phyloP scores from a whole-genome alignment of 1,139 yeast genomes.

The Zhuliangozyma parablackwelliae region DNA sequence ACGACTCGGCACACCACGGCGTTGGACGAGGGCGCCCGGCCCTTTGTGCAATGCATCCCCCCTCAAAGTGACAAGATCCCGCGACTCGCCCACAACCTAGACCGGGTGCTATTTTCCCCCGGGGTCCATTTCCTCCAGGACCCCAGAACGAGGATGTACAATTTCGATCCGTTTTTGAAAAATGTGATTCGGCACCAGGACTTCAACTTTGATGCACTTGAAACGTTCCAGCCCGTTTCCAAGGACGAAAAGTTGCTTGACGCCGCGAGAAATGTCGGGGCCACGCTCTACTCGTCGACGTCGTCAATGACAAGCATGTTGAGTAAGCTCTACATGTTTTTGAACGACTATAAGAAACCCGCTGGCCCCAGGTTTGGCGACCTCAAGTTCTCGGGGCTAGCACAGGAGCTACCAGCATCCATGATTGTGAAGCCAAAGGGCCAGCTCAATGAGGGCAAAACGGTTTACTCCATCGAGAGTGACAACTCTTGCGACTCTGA shows the following conservation, averaged over 20 bases:
- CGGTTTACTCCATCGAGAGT: constrained; percentile 60
- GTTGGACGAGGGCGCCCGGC: too few species aligned
- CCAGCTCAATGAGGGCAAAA: constrained; percentile 18
- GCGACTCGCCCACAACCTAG: constrained; percentile 56
- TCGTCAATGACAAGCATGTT: constrained; percentile 80
- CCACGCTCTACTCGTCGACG: constrained; percentile 70
- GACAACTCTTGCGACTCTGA: constrained; percentile 70
- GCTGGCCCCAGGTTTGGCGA: constrained; percentile 25
- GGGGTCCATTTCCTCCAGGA: constrained; percentile 80
- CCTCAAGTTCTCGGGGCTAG: constrained; percentile 32
- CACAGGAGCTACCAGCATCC: constrained; percentile 31
- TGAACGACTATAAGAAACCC: constrained; percentile 43
- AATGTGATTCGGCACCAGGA: constrained; percentile 63
- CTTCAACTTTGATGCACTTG: constrained; percentile 58
- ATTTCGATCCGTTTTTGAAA: constrained; percentile 61
- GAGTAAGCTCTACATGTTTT: constrained; percentile 70
- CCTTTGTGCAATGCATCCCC: constrained; percentile 16
- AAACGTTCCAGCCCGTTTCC: constrained; percentile 62
- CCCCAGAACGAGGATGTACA: constrained; percentile 67
- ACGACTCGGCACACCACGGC: too few species aligned
- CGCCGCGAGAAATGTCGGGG: constrained; percentile 40
- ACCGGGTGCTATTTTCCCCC: constrained; percentile 71
- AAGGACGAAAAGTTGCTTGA: constrained; percentile 51
- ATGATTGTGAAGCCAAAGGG: constrained; percentile 39
- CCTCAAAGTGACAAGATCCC: constrained; percentile 29